Conservation (phyloP, 2,329 filamentous ascomycete species). For the Hymenoscyphus repandus region DNA sequence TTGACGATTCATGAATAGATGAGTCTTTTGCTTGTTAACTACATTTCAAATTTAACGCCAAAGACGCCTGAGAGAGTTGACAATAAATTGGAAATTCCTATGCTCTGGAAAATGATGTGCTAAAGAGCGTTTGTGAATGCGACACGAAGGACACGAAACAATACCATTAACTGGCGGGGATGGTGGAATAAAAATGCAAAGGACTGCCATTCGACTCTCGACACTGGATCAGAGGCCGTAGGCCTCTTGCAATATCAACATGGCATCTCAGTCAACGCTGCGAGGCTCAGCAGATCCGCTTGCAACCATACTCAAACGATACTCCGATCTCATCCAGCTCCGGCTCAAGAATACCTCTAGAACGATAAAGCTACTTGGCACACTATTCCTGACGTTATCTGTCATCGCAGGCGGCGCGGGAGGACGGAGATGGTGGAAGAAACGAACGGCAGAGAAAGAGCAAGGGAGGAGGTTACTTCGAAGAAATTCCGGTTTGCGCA, state of each 20-base stretch:
- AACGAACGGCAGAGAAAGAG: slow-evolving; percentile 69
- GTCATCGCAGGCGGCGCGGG: slow-evolving; percentile 78
- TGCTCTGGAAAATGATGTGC: not conserved
- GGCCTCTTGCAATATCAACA: slow-evolving; percentile 33
- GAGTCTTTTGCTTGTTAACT: too few relatives aligned
- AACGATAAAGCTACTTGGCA: slow-evolving; percentile 68
- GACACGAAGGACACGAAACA: not conserved
- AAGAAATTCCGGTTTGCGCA: slow-evolving; percentile 85
- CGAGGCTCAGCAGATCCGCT: slow-evolving; percentile 64
- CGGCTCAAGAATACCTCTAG: slow-evolving; percentile 61
- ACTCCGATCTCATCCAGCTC: slow-evolving; percentile 46
- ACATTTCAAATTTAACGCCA: too few relatives aligned
- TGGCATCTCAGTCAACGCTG: slow-evolving; percentile 87
- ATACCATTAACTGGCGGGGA: not conserved
- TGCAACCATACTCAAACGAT: slow-evolving; percentile 57
- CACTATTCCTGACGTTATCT: slow-evolving; percentile 68
- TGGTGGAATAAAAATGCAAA: slow-evolving; percentile 1
- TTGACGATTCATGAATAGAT: not conserved
- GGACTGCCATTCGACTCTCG: not conserved
- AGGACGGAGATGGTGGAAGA: slow-evolving; percentile 71
- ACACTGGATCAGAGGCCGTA: not conserved
- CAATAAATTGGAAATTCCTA: too few relatives aligned
- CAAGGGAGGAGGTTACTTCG: slow-evolving; percentile 77
- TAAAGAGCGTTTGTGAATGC: not conserved
- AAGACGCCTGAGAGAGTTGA: too few relatives aligned